phyloP scores from a whole-genome alignment of 2,329 filamentous ascomycete genomes.

The Calonectria henricotiae region DNA sequence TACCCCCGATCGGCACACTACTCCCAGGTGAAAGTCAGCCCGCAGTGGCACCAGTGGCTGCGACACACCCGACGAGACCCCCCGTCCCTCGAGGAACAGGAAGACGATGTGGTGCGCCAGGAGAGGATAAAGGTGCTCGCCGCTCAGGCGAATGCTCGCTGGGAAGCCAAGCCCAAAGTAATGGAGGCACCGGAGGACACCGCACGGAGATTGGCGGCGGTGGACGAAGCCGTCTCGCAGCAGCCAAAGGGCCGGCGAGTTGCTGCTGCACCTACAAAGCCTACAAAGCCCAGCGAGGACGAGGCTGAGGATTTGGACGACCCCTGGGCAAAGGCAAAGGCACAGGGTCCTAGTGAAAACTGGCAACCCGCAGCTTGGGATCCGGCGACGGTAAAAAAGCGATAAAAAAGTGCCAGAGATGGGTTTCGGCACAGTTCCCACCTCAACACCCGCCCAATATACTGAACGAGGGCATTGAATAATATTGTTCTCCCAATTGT shows the following conservation, averaged over 20 bases:
- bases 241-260: not conserved
- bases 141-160: slow-evolving; percentile 75
- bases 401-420: slow-evolving; percentile 35
- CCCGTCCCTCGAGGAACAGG: slow-evolving; percentile 73
- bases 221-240: slow-evolving; percentile 21
- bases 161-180: slow-evolving; percentile 73
- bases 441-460: not conserved
- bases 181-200: slow-evolving; percentile 58
- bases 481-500: slow-evolving; percentile 14
- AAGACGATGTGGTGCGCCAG: slow-evolving; percentile 68
- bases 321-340: slow-evolving; percentile 72
- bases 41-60: slow-evolving; percentile 80
- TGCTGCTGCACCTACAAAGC: not conserved
- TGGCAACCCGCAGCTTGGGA: slow-evolving; percentile 80
- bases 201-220: slow-evolving; percentile 43
- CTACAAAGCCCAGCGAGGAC: slow-evolving; percentile 30
- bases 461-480: not conserved
- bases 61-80: slow-evolving; percentile 72
- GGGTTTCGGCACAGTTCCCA: not conserved
- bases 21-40: slow-evolving; percentile 72
- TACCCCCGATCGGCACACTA: slow-evolving; percentile 71
- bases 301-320: slow-evolving; percentile 57
- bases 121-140: slow-evolving; percentile 71
- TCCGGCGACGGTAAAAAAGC: slow-evolving; percentile 62
- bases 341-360: slow-evolving; percentile 70